These are phyloP conservation scores for Aspergillus conjunctus DNA, from an alignment of 495 filamentous ascomycete species.

Conservation along the genomic window DNA sequence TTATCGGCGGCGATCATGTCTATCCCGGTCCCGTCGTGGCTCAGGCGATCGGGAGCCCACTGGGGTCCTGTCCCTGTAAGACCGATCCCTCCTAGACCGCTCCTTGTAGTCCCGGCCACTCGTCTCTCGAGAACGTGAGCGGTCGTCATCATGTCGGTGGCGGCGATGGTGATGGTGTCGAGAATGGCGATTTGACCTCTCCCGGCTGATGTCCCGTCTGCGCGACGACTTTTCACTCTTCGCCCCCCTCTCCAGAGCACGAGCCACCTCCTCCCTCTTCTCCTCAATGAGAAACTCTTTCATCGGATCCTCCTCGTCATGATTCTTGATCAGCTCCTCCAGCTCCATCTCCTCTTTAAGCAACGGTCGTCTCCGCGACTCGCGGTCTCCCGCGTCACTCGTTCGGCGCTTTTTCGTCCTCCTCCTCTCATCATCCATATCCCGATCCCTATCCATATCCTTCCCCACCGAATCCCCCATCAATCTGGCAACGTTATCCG, in stretches of 20 bases:
- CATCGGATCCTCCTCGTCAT: slow-evolving; percentile 98
- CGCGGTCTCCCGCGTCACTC: slow-evolving; percentile 38
- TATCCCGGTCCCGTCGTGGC: slow-evolving; percentile 37
- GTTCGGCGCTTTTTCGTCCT: slow-evolving; percentile 47
- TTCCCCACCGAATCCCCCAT: slow-evolving; percentile 34
- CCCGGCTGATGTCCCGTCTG: slow-evolving; percentile 40
- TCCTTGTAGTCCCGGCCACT: slow-evolving; percentile 30
- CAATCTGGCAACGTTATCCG: slow-evolving; percentile 52
- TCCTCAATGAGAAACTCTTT: slow-evolving; percentile 84
- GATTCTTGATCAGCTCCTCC: slow-evolving; percentile 68
- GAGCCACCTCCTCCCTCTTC: slow-evolving; percentile 84
- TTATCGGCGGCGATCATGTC: slow-evolving; percentile 39
- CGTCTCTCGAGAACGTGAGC: slow-evolving; percentile 37
- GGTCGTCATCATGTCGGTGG: slow-evolving; percentile 38
- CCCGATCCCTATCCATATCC: slow-evolving; percentile 29
- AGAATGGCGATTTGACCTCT: slow-evolving; percentile 53
- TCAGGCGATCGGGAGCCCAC: slow-evolving; percentile 40
- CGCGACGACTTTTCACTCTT: slow-evolving; percentile 43
- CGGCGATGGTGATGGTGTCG: slow-evolving; percentile 56
- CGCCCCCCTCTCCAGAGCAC: slow-evolving; percentile 61
- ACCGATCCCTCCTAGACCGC: slow-evolving; percentile 25
- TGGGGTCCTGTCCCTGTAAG: slow-evolving; percentile 31
- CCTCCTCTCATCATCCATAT: slow-evolving; percentile 36
- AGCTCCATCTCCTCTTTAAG: slow-evolving; percentile 77
- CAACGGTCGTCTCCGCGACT: slow-evolving; percentile 44